phyloP scores from a whole-genome alignment of 305 asterid species.

The Euphrasia arctica region DNA sequence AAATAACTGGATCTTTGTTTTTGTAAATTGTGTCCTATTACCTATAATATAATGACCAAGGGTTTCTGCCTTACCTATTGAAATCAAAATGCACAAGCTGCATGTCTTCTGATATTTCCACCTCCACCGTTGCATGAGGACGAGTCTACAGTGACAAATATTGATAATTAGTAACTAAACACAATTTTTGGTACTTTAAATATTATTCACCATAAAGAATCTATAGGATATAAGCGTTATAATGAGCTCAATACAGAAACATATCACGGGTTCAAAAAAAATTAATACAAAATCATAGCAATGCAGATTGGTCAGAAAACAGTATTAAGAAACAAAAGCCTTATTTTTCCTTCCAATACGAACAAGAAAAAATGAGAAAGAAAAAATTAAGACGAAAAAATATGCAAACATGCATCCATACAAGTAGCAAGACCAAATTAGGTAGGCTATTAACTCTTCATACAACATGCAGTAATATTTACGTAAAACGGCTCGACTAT shows the following conservation, averaged over 20 bases:
- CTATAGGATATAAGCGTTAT: slow-evolving; percentile 4
- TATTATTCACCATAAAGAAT: slow-evolving; percentile 1
- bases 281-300: neutral
- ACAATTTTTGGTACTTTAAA: neutral
- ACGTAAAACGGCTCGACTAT: slow-evolving; percentile 15
- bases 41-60: no score
- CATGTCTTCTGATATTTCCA: slow-evolving; percentile 99
- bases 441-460: neutral
- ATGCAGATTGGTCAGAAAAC: slow-evolving; percentile 12
- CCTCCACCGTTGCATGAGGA: slow-evolving; percentile 98
- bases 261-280: slow-evolving; percentile 2
- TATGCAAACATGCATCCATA: neutral
- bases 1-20: neutral
- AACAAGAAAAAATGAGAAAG: neutral
- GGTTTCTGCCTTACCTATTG: slow-evolving; percentile 54
- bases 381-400: neutral
- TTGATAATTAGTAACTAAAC: slow-evolving; percentile 13
- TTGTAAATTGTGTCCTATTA: neutral
- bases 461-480: slow-evolving; percentile 14
- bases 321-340: neutral
- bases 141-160: slow-evolving; percentile 62
- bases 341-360: no score
- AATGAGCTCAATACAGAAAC: neutral
- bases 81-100: slow-evolving; percentile 98
- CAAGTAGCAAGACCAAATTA: neutral